Conservation (phyloP, 2,329 filamentous ascomycete species). For the Aspergillus sp. region DNA sequence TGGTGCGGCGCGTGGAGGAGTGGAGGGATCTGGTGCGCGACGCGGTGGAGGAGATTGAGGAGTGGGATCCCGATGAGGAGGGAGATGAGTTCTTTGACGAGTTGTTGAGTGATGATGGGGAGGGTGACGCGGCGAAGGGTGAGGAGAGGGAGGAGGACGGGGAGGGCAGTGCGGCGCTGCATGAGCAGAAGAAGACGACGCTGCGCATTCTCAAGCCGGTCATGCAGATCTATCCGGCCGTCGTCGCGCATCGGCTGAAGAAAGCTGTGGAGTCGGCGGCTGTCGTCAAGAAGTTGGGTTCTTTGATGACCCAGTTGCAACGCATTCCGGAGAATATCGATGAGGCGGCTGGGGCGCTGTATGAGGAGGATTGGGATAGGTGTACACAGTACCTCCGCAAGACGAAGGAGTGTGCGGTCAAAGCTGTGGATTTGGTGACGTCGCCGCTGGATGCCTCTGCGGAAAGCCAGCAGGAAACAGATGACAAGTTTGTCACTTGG, state of each 20-base stretch:
- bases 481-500: constrained; percentile 81
- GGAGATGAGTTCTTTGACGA: constrained; percentile 55
- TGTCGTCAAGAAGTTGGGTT: constrained; percentile 33
- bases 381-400: constrained; percentile 32
- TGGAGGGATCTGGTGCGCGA: constrained; percentile 76
- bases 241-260: constrained; percentile 42
- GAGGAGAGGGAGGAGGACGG: constrained; percentile 22
- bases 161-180: constrained; percentile 33
- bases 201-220: constrained; percentile 45
- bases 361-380: constrained; percentile 39
- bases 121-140: constrained; percentile 18
- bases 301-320: constrained; percentile 32
- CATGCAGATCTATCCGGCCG: constrained; percentile 44
- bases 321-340: constrained; percentile 43
- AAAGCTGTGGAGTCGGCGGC: constrained; percentile 22
- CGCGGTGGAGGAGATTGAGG: constrained; percentile 79
- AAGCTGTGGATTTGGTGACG: constrained; percentile 68
- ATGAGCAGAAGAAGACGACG: constrained; percentile 41
- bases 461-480: constrained; percentile 54
- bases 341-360: constrained; percentile 47
- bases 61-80: constrained; percentile 75
- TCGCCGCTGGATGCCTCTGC: constrained; percentile 65
- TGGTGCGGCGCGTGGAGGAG: constrained; percentile 70
- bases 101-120: constrained; percentile 30
- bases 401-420: constrained; percentile 51